phyloP scores from a whole-genome alignment of 768 basidiomycete genomes.

The Auriscalpium orientale region DNA sequence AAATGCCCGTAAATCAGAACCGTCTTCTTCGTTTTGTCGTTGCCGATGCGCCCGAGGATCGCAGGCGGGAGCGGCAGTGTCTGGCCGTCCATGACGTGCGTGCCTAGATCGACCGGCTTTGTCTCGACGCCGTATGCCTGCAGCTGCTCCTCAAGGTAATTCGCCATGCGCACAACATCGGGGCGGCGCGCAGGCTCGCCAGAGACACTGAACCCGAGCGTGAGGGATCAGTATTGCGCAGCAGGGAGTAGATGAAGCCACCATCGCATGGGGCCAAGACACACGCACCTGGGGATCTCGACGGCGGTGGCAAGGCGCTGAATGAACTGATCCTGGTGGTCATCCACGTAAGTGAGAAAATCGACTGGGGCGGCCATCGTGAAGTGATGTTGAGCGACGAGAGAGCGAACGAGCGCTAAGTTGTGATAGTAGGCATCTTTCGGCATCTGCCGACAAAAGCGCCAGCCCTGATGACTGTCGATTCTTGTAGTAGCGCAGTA shows the following conservation, averaged over 20 bases:
- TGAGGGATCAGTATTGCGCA: neutral
- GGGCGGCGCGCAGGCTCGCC: slow-evolving; percentile 63
- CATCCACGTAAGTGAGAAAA: slow-evolving; percentile 50
- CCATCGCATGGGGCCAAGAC: neutral
- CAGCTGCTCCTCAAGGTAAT: slow-evolving; percentile 72
- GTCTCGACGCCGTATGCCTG: slow-evolving; percentile 74
- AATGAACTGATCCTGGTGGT: slow-evolving; percentile 68
- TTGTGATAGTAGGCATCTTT: too few species aligned
- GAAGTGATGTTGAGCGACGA: neutral
- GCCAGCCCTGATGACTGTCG: too few species aligned
- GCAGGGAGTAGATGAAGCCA: too few species aligned
- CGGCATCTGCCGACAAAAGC: too few species aligned
- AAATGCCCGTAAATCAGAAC: slow-evolving; percentile 92
- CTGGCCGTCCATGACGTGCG: slow-evolving; percentile 65
- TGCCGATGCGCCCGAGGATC: slow-evolving; percentile 74
- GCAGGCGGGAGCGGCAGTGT: slow-evolving; percentile 72
- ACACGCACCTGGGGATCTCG: slow-evolving; percentile 63
- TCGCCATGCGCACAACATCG: slow-evolving; percentile 81
- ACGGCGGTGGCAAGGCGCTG: slow-evolving; percentile 74
- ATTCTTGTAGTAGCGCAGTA: too few species aligned
- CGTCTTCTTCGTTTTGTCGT: slow-evolving; percentile 87
- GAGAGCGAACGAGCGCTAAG: too few species aligned
- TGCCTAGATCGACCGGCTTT: slow-evolving; percentile 67
- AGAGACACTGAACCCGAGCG: slow-evolving; percentile 38
- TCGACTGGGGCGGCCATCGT: slow-evolving; percentile 28